phyloP scores from a whole-genome alignment of 2,329 filamentous ascomycete genomes.

The Albifimbria verrucaria region DNA sequence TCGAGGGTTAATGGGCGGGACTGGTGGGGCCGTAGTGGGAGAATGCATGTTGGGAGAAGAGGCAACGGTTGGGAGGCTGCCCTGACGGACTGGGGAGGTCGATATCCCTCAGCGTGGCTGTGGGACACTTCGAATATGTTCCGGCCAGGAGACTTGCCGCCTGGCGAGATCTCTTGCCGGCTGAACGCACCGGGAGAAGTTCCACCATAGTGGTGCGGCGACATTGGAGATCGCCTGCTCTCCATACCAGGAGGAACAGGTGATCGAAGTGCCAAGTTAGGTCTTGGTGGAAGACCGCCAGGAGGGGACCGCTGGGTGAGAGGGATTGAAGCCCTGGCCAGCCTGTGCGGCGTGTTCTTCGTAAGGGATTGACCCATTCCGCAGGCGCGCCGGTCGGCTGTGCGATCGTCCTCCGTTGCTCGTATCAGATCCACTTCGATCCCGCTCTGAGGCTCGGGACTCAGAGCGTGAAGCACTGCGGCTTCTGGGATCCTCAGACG shows the following conservation, averaged over 20 bases:
- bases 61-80: conserved; percentile 29
- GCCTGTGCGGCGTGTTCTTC: conserved; percentile 31
- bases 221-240: conserved; percentile 40
- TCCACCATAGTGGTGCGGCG: conserved; percentile 34
- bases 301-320: too few relatives aligned
- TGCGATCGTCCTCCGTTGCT: conserved; percentile 41
- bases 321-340: conserved; percentile 19
- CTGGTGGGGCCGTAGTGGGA: conserved; percentile 38
- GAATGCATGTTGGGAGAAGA: conserved; percentile 36
- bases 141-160: conserved; percentile 6
- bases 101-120: conserved; percentile 28
- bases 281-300: too few relatives aligned
- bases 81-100: conserved; percentile 29
- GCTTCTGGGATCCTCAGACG: conserved; percentile 39
- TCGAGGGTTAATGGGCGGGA: conserved; percentile 59
- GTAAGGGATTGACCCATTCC: conserved; percentile 33
- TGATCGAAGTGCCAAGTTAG: conserved; percentile 34
- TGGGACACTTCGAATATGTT: conserved; percentile 41
- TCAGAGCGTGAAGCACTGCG: conserved; percentile 22
- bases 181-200: conserved; percentile 18
- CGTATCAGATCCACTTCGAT: conserved; percentile 54
- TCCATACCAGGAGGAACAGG: conserved; percentile 48
- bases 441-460: conserved; percentile 40
- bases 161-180: conserved; percentile 4
- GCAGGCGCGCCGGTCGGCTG: conserved; percentile 36